Conservation (phyloP, 2,329 filamentous ascomycete species). For the Cryphonectria carpinicola region DNA sequence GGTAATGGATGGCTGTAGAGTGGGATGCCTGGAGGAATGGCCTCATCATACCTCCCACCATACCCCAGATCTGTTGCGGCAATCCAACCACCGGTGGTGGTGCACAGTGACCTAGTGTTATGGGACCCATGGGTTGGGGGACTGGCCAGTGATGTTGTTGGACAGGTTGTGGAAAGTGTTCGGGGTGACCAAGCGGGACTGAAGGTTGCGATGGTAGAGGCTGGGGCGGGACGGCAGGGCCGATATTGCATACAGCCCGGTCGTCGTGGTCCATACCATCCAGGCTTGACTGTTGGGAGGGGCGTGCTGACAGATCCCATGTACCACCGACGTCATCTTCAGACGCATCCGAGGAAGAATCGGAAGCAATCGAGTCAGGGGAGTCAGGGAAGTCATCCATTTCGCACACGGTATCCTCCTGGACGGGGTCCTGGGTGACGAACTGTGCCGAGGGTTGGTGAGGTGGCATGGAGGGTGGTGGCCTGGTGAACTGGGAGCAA, state of each 20-base stretch:
- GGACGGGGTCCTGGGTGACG: neutral
- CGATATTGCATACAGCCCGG: neutral
- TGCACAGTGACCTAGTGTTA: neutral
- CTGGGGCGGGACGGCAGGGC: neutral
- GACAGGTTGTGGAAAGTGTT: neutral
- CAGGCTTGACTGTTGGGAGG: neutral
- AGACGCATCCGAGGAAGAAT: constrained; percentile 2
- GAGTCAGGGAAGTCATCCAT: neutral
- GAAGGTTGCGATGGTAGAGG: neutral
- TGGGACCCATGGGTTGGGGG: neutral
- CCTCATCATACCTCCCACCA: constrained; percentile 7
- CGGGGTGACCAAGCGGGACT: neutral
- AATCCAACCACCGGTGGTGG: constrained; percentile 1
- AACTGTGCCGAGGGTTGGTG: neutral
- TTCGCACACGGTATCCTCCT: neutral
- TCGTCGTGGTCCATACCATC: constrained; percentile 2
- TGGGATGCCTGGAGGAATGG: constrained; percentile 2
- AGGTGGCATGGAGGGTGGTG: neutral
- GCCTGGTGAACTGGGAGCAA: constrained; percentile 72
- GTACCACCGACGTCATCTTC: neutral
- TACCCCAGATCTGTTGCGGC: constrained; percentile 5
- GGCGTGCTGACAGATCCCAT: neutral
- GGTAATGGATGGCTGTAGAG: constrained; percentile 1
- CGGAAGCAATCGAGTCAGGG: neutral
- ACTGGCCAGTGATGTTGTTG: neutral